Evolutionary conservation across 805 yeast species (phyloP), one percentile per base, ranked within the genome.

Genomic region (Kazachstania kunashirensis): DNA sequence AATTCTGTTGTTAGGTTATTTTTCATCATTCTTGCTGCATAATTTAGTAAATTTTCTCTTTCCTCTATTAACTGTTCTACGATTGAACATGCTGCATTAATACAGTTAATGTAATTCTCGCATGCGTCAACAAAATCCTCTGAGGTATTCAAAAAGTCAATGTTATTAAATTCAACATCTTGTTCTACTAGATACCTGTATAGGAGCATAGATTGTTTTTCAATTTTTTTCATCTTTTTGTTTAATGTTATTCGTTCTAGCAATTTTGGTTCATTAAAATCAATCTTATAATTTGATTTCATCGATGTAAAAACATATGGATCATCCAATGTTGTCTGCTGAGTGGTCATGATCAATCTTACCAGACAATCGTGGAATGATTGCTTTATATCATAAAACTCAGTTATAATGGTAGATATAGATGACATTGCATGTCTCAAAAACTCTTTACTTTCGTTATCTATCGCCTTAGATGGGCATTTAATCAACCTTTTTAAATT

Each of bases 11-110:
- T 73, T 47, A 79, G 71, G 49, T 79, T 82, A 42, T 77, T 77
- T 46, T 79, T 79, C 85, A 83, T 77, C 38, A 80, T 76, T 48
- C 92, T 67, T 0, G 89, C 78, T 12, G 84, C 80, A 50, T 80
- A 80, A 47, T 77, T 82, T 33, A 80, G 55, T 18, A 82, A 68
- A 4, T 77, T 71, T 40, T 79, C 85, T 39, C 85, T 67, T 50
- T 81, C 86, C 29, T 78, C 82, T 25, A 78, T 71, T 46, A 83
- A 63, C 44, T 73, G 81, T 29, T 69, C 68, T 6, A 78, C 71
- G 11, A 75, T 46, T 3, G 53, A 43, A 16, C 62, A 52, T 3
- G 64, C 48, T 1, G 61, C 46, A 11, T 57, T 61, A 3, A 65
- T 49, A n/a, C 63, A 46, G 26, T 61, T 60, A 21, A 55, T 52